Base-by-base conservation (phyloP, 805 yeast species). In the Millerozyma miso region DNA sequence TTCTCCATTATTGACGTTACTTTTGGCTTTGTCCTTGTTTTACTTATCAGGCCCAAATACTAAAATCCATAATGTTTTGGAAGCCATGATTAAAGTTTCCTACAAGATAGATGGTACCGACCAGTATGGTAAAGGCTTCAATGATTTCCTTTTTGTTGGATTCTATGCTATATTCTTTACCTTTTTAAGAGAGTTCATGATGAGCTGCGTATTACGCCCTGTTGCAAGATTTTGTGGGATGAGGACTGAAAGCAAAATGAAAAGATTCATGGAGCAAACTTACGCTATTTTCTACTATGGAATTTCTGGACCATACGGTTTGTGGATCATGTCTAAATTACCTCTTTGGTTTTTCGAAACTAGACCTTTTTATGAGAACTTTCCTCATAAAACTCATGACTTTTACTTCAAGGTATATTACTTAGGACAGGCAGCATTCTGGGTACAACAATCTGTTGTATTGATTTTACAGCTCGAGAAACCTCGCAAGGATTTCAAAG, bases 391-490 rank as follows among this genome's bases (percentile, higher is more conserved):
- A 46, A 73, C 83, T 29, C 86, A 85, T 57, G 83, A 77, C 43
- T 74, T 69, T 47, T 69, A 74, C 43, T 85, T 85, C 71, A 93
- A 93, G 68, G 62, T 80, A 12, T 93, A 85, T 60, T 93, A 93
- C 62, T 71, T 93, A 47, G 81, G 86, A 34, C 98, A 93, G 69
- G 97, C 98, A 4, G 85, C 97, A 3, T 93, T 88, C 65, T 93
- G 99, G 99, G 81, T 89, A 17, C 99, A 93, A 69, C 99, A 93
- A 67, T 83, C 95, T 1, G 81, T 86, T 33, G 85, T 93, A 26
- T 72, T 93, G 49, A 67, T 80, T 37, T 73, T 93, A 49, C 96
- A 85, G 63, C 74, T 93, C 47, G 99, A 93, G 65, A 88, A 88
- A 62, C 98, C 97, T 44, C 79, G 99, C 64, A 90, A 89, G 65